A percentile compares a stretch with the other conserved stretches of the same genome.
phyloP scores from a whole-genome alignment of 2,329 filamentous ascomycete species.

The Cercospora sp. region DNA sequence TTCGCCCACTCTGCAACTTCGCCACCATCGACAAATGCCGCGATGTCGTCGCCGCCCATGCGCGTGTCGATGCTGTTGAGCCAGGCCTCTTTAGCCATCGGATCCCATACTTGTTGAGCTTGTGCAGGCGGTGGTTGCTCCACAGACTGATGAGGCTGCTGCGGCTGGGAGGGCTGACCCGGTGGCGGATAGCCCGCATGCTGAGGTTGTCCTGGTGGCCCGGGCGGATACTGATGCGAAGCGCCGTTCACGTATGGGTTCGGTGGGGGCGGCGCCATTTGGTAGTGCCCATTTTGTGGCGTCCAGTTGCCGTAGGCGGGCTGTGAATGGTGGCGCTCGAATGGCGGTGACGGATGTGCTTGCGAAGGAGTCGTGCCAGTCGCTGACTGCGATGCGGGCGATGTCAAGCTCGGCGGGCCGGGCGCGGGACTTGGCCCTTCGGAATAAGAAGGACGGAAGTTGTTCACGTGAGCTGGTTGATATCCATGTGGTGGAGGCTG shows the following conservation, averaged over 20 bases:
- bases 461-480: constrained; percentile 26
- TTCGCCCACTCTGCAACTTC: constrained; percentile 39
- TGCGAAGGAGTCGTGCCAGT: constrained; percentile 31
- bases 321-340: constrained; percentile 23
- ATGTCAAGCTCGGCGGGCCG: constrained; percentile 31
- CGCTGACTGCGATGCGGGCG: constrained; percentile 31
- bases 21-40: constrained; percentile 43
- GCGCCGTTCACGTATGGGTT: constrained; percentile 27
- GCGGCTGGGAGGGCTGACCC: constrained; percentile 12
- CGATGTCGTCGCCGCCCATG: constrained; percentile 44
- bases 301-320: constrained; percentile 28
- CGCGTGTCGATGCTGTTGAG: constrained; percentile 40
- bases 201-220: constrained; percentile 15
- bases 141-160: constrained; percentile 15
- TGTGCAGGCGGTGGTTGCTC: constrained; percentile 13
- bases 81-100: constrained; percentile 39
- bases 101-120: constrained; percentile 30
- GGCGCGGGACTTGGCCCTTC: constrained; percentile 24
- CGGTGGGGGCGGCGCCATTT: constrained; percentile 27
- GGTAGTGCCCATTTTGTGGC: constrained; percentile 25
- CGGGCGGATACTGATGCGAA: constrained; percentile 16
- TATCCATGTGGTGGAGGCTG: constrained; percentile 9
- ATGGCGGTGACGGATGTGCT: constrained; percentile 31
- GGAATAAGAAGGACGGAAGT: constrained; percentile 33
- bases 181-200: constrained; percentile 21